Base-by-base conservation (phyloP, 306 rosid genomes). In the Rosa persica region DNA sequence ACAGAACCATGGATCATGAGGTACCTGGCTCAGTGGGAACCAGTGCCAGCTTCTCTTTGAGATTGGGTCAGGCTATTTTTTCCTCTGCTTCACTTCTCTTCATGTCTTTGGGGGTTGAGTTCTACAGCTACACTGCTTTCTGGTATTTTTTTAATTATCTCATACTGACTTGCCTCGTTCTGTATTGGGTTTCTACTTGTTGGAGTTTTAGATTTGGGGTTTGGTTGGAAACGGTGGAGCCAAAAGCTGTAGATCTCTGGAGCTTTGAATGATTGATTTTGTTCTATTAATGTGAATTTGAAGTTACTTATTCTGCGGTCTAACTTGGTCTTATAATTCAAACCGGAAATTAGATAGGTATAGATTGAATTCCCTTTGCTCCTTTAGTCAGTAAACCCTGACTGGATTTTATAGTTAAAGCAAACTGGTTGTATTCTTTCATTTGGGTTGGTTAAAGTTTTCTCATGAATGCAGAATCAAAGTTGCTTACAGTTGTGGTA, bases 51-150 rank as follows among this genome's bases (percentile, higher is more conserved):
- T 91, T 93, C 81, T 82, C 85, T 51, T 75, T 93, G 70, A 90
- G 98, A 87, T 84, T 93, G 82, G 92, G 91, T 51, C 97, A 93
- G 88, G 85, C 92, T 58, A 61, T 86, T n/a, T 93, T 90, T 61
- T 87, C 98, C 61, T 88, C 93, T 79, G 90, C 91, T 67, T 93
- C 98, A 34, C 95, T 93, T 76, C 88, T 91, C 78, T 90, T 93
- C 86, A 90, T 93, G 98, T 91, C 98, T 80, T 42, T 89, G 49
- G 93, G 95, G 9, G 93, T 89, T 62, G 97, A 89, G 47, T 93
- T 91, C 89, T 93, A 93, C 87, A 86, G 93, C 90, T 91, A 88
- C 85, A 90, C 97, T 1, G 86, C 97, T 85, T 93, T 93, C 89
- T 93, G 97, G 98, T 93, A 86, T 79, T 73, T 54, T 61, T 12